A percentile compares a stretch with the other conserved stretches of the same genome.
phyloP scores from a whole-genome alignment of 75 land plant genomes.

The Sequoiadendron giganteum region DNA sequence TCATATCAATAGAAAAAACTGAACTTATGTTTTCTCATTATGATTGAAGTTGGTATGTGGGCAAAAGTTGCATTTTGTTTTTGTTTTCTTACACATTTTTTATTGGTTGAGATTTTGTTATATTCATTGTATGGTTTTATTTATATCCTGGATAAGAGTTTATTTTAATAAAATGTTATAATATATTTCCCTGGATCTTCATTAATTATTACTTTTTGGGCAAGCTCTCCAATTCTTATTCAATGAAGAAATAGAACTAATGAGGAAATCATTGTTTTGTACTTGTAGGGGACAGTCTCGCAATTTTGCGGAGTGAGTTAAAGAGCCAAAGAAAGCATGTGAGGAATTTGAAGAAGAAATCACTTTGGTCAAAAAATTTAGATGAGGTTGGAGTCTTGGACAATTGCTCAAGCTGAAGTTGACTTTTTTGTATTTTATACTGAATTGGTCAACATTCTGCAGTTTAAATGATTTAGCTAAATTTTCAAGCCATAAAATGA shows the following conservation, averaged over 20 bases:
- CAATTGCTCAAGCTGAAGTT: conserved; percentile 4
- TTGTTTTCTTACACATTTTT: not conserved
- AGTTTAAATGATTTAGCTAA: not conserved
- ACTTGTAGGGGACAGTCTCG: conserved; percentile 63
- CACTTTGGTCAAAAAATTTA: conserved; percentile 82
- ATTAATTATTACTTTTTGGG: not conserved
- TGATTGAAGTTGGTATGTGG: not conserved
- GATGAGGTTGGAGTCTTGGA: conserved; percentile 93
- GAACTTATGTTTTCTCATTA: not conserved
- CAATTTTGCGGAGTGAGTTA: conserved; percentile 65
- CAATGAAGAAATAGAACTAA: not conserved
- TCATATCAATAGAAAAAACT: not conserved
- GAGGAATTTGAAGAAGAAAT: conserved; percentile 77
- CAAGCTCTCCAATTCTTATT: not conserved
- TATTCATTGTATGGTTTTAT: not conserved
- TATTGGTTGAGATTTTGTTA: not conserved
- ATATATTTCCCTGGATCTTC: not conserved
- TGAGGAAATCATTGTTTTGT: conserved; percentile 13
- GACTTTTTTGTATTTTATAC: not conserved
- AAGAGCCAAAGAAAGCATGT: conserved; percentile 84
- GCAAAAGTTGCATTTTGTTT: not conserved
- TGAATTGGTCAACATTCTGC: not conserved
- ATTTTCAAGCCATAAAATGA: not conserved
- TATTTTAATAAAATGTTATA: not conserved
- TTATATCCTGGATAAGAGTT: not conserved